Evolutionary conservation across 2,329 filamentous ascomycete species (phyloP), one percentile per base, ranked within the genome.

Genomic region (Cytospora mali): DNA sequence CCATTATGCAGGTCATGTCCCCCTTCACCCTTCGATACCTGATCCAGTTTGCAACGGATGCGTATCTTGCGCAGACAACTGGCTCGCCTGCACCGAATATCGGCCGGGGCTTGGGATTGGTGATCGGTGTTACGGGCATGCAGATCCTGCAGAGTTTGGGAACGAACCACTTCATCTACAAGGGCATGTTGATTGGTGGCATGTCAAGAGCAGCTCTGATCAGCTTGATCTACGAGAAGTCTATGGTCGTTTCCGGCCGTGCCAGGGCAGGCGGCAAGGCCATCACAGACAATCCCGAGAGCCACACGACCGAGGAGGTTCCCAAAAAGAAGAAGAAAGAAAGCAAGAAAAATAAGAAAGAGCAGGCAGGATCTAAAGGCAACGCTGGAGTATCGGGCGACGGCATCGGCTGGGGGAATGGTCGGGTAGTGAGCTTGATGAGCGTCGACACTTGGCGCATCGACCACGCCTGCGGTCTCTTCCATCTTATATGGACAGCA

Each of bases 371-470:
- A 6, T 69, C 73, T 4, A 77, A 78, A 50, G 74, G 72, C 14
- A 76, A 78, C 25, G 71, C 79, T 3, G 84, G 82, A 3, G 77
- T 89, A 23, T 76, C 84, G 13, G 86, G 86, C 4, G 90, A 95
- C 69, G 91, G 89, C 3, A 81, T 86, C 25, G 95, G 94, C 27
- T 98, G 94, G 94, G 88, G 88, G 62, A 98, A 97, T 70, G 95
- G 95, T 25, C 87, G 92, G 66, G 92, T 98, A 58, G 87, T 95
- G 72, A 96, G 96, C 68, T 73, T 98, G 69, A 97, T 98, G 93
- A 94, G 92, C 65, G 92, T 95, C 51, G 94, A 98, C 73, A 96
- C 93, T 0, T 96, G 96, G 75, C 92, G 94, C 68, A 82, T 99
- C 64, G 93, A 98, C 70, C 90, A 93, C 72, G 93, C 93, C 1